Evolutionary conservation across 2,329 filamentous ascomycete genomes (phyloP).

Genomic region (Alternaria longipes): DNA sequence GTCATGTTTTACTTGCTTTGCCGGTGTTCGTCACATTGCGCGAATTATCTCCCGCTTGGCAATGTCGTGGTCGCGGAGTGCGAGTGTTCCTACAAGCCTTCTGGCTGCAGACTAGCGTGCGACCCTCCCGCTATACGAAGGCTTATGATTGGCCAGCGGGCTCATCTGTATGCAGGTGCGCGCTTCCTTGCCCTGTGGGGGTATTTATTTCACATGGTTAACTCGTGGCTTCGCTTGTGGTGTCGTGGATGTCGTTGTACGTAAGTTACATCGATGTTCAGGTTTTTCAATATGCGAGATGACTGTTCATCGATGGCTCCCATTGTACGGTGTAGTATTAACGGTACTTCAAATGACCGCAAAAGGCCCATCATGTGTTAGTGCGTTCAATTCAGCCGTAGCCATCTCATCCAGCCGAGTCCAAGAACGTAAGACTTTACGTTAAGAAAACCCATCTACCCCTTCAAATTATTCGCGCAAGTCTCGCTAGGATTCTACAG

Average conservation of each 20-base stretch:
- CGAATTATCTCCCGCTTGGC: no score
- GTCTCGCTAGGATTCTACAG: neutral
- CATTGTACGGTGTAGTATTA: neutral
- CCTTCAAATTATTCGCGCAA: neutral
- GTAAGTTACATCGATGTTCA: neutral
- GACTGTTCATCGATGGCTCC: neutral
- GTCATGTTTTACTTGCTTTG: neutral
- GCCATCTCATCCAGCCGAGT: neutral
- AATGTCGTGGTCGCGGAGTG: neutral
- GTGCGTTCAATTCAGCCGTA: neutral
- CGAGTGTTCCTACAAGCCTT: neutral
- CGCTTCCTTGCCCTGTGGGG: neutral
- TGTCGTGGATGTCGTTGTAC: neutral
- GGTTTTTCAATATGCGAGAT: neutral
- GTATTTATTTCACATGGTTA: neutral
- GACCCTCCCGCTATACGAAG: neutral
- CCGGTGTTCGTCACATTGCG: no score
- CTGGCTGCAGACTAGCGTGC: neutral
- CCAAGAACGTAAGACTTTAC: slow-evolving; percentile 7
- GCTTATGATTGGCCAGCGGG: neutral
- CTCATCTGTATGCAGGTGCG: neutral
- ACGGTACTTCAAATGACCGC: slow-evolving; percentile 1
- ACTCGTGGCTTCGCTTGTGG: neutral
- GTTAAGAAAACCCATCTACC: neutral
- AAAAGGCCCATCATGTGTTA: neutral